phyloP scores from a whole-genome alignment of 192 early-diverging fungal species.

The Mortierella antarctica region DNA sequence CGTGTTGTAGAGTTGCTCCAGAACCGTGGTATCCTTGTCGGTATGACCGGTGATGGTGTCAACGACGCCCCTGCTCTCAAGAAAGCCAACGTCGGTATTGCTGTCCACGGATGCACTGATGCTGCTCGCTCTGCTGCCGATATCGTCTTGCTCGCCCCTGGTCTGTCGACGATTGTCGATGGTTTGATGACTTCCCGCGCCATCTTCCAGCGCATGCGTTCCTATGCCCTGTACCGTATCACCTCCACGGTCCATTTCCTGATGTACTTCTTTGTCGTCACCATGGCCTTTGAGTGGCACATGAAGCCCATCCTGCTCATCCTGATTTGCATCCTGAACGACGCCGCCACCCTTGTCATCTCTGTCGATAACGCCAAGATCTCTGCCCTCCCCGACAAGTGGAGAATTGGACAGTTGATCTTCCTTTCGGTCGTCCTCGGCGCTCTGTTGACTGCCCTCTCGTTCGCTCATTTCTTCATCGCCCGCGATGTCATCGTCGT shows the following conservation, averaged over 20 bases:
- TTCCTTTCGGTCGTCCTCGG: conserved; percentile 84
- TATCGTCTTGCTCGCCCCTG: conserved; percentile 91
- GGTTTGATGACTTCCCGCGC: conserved; percentile 90
- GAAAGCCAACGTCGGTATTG: conserved; percentile 98
- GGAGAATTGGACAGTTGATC: conserved; percentile 93
- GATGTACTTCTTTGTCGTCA: conserved; percentile 95
- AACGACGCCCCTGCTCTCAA: conserved; percentile 99
- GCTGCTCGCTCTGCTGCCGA: conserved; percentile 95
- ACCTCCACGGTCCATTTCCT: conserved; percentile 96
- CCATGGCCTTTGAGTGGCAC: conserved; percentile 82
- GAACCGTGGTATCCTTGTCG: conserved; percentile 82
- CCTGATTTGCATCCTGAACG: conserved; percentile 91
- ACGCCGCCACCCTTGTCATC: conserved; percentile 92
- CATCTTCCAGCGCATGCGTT: conserved; percentile 96
- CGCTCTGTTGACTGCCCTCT: conserved; percentile 75
- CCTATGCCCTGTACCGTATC: conserved; percentile 94
- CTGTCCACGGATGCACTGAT: conserved; percentile 94
- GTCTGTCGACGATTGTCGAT: conserved; percentile 93
- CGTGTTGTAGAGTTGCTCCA: conserved; percentile 94
- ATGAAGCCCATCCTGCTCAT: conserved; percentile 86
- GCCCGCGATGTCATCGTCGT: conserved; percentile 75
- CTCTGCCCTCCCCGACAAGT: conserved; percentile 91
- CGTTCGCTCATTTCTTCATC: conserved; percentile 88
- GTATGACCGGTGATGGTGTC: conserved; percentile 97
- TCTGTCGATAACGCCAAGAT: conserved; percentile 94